A percentile compares a stretch with the other conserved stretches of the same genome.
Evolutionary conservation across 1,284 basidiomycete genomes (phyloP).

Genomic region (Papiliotrema fonsecae): DNA sequence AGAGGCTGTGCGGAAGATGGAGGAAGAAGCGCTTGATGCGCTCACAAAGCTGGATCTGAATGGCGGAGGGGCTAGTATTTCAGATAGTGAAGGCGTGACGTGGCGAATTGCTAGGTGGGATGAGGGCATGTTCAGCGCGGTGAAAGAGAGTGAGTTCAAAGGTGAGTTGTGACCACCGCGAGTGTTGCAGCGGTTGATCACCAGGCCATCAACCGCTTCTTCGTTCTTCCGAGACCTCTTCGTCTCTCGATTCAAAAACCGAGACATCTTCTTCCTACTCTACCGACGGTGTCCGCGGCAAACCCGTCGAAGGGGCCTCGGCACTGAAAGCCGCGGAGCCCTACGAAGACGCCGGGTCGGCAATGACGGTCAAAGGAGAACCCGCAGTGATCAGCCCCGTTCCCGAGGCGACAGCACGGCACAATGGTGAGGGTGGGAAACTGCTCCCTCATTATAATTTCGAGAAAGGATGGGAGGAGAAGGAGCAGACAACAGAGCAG

Average conservation of each 20-base stretch:
- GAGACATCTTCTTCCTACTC: slow-evolving; percentile 21
- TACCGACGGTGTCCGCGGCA: slow-evolving; percentile 8
- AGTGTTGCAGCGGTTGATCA: background rate
- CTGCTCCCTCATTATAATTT: background rate
- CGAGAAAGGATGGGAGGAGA: background rate
- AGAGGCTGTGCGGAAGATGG: slow-evolving; percentile 43
- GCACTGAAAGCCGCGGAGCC: slow-evolving; percentile 11
- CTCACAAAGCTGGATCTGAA: slow-evolving; percentile 59
- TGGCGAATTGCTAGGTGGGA: slow-evolving; percentile 46
- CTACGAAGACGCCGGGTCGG: slow-evolving; percentile 18
- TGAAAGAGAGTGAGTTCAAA: slow-evolving; percentile 27
- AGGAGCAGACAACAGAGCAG: background rate
- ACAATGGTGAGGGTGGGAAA: background rate
- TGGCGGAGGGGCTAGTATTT: slow-evolving; percentile 39
- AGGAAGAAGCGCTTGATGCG: slow-evolving; percentile 68
- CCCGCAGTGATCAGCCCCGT: background rate
- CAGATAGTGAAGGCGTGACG: slow-evolving; percentile 18
- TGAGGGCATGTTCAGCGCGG: slow-evolving; percentile 18
- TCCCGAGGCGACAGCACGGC: background rate
- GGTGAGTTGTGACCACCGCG: slow-evolving; percentile 17
- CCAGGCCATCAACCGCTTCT: slow-evolving; percentile 14
- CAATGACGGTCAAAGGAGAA: slow-evolving; percentile 28
- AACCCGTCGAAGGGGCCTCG: slow-evolving; percentile 16
- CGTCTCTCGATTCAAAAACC: slow-evolving; percentile 7
- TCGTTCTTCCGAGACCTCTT: slow-evolving; percentile 16